Evolutionary conservation across 2,329 filamentous ascomycete genomes (phyloP).

Genomic region (Dactylonectria estremocensis): DNA sequence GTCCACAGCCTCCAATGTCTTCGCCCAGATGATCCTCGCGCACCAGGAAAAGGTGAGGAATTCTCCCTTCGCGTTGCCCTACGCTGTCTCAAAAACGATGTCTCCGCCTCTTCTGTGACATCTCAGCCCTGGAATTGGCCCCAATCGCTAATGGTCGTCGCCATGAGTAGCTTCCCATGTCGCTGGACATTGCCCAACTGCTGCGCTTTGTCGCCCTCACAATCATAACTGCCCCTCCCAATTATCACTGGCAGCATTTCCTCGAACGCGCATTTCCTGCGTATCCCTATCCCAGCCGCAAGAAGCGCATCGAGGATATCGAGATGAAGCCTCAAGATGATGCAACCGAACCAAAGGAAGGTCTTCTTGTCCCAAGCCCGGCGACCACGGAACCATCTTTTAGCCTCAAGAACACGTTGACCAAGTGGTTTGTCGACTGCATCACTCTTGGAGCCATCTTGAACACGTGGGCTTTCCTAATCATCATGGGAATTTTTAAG

Average conservation of each 20-base stretch:
- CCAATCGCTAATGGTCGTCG: constrained; percentile 21
- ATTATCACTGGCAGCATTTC: constrained; percentile 71
- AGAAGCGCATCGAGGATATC: constrained; percentile 41
- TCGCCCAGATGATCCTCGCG: constrained; percentile 68
- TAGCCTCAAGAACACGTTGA: constrained; percentile 59
- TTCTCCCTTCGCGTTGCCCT: neutral
- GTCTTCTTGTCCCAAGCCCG: constrained; percentile 23
- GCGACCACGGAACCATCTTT: constrained; percentile 50
- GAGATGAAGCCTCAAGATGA: constrained; percentile 51
- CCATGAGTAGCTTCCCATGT: constrained; percentile 53
- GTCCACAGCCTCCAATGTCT: constrained; percentile 67
- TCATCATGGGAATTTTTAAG: constrained; percentile 65
- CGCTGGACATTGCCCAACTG: constrained; percentile 64
- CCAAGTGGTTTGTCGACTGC: constrained; percentile 67
- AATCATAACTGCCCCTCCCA: constrained; percentile 69
- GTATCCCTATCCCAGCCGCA: constrained; percentile 45
- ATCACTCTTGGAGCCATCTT: constrained; percentile 63
- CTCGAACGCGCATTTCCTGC: constrained; percentile 69
- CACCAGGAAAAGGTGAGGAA: constrained; percentile 60
- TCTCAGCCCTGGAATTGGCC: neutral
- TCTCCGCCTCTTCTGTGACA: neutral
- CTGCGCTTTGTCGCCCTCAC: constrained; percentile 69
- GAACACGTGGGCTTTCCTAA: constrained; percentile 63
- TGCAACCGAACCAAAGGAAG: constrained; percentile 40
- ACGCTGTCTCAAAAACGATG: neutral